Base-by-base conservation (phyloP, 2,329 filamentous ascomycete genomes). In the Colletotrichum sp. region DNA sequence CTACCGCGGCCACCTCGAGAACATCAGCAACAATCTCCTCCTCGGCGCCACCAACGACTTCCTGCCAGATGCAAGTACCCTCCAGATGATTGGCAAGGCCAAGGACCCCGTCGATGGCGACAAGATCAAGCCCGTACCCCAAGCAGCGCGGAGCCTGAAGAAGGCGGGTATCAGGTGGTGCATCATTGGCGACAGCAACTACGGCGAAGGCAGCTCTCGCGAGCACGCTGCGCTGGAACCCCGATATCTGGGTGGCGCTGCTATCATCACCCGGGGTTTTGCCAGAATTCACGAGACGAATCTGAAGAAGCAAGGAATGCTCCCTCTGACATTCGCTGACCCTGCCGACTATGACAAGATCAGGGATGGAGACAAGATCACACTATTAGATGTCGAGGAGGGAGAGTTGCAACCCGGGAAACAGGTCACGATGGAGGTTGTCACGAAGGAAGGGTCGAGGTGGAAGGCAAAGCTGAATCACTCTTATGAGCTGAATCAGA, bases 251-350 rank as follows among this genome's bases (percentile, higher is more conserved):
- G 95, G 95, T 79, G 95, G 94, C 84, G 90, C 96, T 80, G 93
- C 95, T 79, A 94, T 97, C 85, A 95, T 97, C 81, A 93, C 91
- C 83, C 92, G 93, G 85, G 93, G 91, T 76, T 97, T 97, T 85
- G 95, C 95, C 80, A 93, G 95, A 90, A 97, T 97, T 82, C 95
- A 97, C 89, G 95, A 97, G 90, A 96, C 95, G 84, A 97, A 97
- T 88, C 89, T 97, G 85, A 97, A 97, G 93, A 97, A 97, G 91
- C 94, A 96, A 88, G 80, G 78, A 1, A 80, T 81, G 78, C 74
- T 81, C 16, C 77, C 80, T 79, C 88, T 96, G 78, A 95, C 93
- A 75, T 95, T 96, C 87, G 84, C 88, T 70, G 89, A 95, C 82
- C 92, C 93, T 69, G 92, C 89, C 81, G 94, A 95, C 83, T 96